A percentile compares a stretch with the other conserved stretches of the same genome.
Conservation (phyloP, 164 flowering plant genomes). For the Tetracentron sinense region DNA sequence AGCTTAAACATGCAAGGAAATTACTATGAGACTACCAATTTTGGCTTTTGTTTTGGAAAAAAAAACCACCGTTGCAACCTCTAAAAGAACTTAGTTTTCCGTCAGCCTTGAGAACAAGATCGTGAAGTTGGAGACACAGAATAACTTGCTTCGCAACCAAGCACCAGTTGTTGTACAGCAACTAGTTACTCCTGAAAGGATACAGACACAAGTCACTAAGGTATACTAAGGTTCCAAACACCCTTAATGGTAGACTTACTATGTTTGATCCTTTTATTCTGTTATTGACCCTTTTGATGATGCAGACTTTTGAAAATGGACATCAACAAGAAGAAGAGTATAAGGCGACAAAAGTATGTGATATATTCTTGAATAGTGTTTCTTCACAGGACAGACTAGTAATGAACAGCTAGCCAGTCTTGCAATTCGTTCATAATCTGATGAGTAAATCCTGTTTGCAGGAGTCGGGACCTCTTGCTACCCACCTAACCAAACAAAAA, state of each 20-base stretch:
- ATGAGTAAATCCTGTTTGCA: slow-evolving; percentile 24
- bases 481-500: slow-evolving; percentile 53
- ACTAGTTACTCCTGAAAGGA: slow-evolving; percentile 24
- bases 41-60: neutral
- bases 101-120: slow-evolving; percentile 55
- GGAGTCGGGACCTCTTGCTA: slow-evolving; percentile 31
- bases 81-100: slow-evolving; percentile 12
- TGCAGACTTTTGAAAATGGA: slow-evolving; percentile 48
- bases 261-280: neutral
- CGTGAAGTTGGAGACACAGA: slow-evolving; percentile 53
- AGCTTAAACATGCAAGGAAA: neutral
- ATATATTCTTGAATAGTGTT: neutral
- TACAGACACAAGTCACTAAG: slow-evolving; percentile 29
- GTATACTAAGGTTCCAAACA: slow-evolving; percentile 20
- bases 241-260: slow-evolving; percentile 1
- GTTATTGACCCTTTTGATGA: slow-evolving; percentile 13
- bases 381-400: neutral
- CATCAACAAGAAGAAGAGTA: slow-evolving; percentile 34
- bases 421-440: neutral
- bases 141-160: slow-evolving; percentile 49
- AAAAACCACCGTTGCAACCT: neutral
- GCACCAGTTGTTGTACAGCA: slow-evolving; percentile 33
- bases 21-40: neutral
- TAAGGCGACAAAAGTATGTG: slow-evolving; percentile 33
- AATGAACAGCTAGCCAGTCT: neutral